Base-by-base conservation (phyloP, 805 yeast species). In the Yamadazyma insecticola region DNA sequence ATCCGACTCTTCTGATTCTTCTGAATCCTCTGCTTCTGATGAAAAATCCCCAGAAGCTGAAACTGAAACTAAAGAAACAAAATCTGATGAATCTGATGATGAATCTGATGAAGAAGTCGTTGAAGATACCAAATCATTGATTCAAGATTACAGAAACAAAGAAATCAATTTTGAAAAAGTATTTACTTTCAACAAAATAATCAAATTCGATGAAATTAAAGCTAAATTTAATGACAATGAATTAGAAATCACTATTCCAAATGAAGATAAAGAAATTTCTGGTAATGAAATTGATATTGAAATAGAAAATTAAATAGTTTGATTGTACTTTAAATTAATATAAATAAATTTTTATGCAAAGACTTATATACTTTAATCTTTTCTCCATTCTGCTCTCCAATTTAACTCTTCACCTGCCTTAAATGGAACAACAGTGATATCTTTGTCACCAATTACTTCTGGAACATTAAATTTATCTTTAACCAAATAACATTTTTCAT, bases 371-470 rank as follows among this genome's bases (percentile, higher is more conserved):
- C 22, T 8, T 27, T 11, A 8, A n/a, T 22, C 24, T 21, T 29
- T 46, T 43, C 67, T 55, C 97, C 97, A 89, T 57, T 81, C 83
- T 4, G 76, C 72, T 7, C 75, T 56, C 87, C 94, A 90, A 19
- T 66, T 50, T 29, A 90, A 67, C 34, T 66, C 70, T 32, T 81
- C 77, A 12, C 95, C 96, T 6, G 96, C 88, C 45, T 68, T 71
- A 70, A 90, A 90, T 6, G 97, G 97, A 12, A 87, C 90, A 10
- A 66, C 72, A 3, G 62, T 67, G 18, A 68, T 56, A 10, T 61
- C 65, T n/a, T 50, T 60, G 40, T 57, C 66, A 11, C 65, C 63
- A 28, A 81, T 60, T 1, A 66, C 45, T 22, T 77, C 78, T 1
- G 95, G 95, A 9, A 89, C 76, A 2, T 46, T 48, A 38, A 59